Conservation (phyloP, 257 asterid genomes). For the Capsicum chinense region DNA sequence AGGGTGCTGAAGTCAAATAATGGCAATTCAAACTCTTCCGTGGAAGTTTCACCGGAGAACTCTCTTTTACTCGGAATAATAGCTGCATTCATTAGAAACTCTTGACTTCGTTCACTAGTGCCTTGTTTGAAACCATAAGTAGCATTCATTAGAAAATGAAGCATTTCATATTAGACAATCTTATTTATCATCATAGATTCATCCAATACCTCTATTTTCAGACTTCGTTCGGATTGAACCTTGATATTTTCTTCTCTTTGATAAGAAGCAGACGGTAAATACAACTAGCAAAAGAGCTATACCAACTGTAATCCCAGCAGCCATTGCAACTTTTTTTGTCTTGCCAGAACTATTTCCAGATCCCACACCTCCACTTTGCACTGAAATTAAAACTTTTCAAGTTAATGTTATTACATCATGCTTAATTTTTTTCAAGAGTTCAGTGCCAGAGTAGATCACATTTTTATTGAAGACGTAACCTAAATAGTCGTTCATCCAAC, state of each 20-base stretch:
- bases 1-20: constrained; percentile 32
- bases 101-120: constrained; percentile 68
- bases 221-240: constrained; percentile 19
- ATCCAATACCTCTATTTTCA: constrained; percentile 40
- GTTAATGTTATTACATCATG: neutral
- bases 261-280: constrained; percentile 39
- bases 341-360: constrained; percentile 43
- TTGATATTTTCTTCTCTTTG: constrained; percentile 50
- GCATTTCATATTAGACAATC: neutral
- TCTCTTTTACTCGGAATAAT: constrained; percentile 59
- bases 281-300: constrained; percentile 42
- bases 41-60: constrained; percentile 49
- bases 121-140: constrained; percentile 41
- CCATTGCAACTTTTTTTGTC: constrained; percentile 34
- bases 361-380: constrained; percentile 38
- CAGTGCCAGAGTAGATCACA: neutral
- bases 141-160: constrained; percentile 19
- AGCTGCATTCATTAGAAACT: constrained; percentile 51
- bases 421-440: neutral
- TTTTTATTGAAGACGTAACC: neutral
- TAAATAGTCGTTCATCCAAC: too few species aligned
- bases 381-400: constrained; percentile 32
- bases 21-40: constrained; percentile 60
- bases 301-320: constrained; percentile 51
- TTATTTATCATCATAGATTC: neutral